Evolutionary conservation across 192 early-diverging fungal genomes (phyloP).

Genomic region (Coemansia sp.): DNA sequence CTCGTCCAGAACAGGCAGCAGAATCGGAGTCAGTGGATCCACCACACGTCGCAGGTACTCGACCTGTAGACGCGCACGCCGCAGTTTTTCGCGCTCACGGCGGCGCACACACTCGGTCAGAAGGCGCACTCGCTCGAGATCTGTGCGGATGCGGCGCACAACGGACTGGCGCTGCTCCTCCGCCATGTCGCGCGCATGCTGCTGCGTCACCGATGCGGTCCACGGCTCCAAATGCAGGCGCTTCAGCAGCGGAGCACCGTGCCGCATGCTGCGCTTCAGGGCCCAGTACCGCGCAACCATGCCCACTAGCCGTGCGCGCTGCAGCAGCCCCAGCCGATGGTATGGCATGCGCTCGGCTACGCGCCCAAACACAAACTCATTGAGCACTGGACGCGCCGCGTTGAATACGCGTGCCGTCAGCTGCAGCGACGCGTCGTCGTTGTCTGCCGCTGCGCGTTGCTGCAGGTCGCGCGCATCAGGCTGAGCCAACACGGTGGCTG

Average conservation of each 20-base stretch:
- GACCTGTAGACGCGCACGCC: conserved; percentile 58
- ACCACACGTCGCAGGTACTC: conserved; percentile 67
- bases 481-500: conserved; percentile 8
- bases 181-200: conserved; percentile 76
- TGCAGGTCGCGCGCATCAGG: conserved; percentile 9
- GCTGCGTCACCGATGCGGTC: conserved; percentile 80
- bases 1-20: conserved; percentile 66
- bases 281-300: conserved; percentile 90
- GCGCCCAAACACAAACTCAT: conserved; percentile 27
- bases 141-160: conserved; percentile 64
- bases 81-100: conserved; percentile 72
- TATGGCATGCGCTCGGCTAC: background rate
- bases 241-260: conserved; percentile 93
- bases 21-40: conserved; percentile 68
- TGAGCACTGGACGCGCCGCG: conserved; percentile 41
- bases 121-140: conserved; percentile 86
- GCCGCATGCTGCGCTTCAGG: conserved; percentile 82
- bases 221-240: conserved; percentile 95
- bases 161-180: conserved; percentile 68
- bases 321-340: conserved; percentile 7
- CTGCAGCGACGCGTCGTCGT: conserved; percentile 37
- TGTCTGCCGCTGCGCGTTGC: conserved; percentile 5
- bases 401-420: conserved; percentile 48
- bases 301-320: conserved; percentile 12
- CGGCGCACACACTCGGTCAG: conserved; percentile 73